Evolutionary conservation across 495 filamentous ascomycete genomes (phyloP), one percentile per base, ranked within the genome.

Genomic region (Tuber calosporum): DNA sequence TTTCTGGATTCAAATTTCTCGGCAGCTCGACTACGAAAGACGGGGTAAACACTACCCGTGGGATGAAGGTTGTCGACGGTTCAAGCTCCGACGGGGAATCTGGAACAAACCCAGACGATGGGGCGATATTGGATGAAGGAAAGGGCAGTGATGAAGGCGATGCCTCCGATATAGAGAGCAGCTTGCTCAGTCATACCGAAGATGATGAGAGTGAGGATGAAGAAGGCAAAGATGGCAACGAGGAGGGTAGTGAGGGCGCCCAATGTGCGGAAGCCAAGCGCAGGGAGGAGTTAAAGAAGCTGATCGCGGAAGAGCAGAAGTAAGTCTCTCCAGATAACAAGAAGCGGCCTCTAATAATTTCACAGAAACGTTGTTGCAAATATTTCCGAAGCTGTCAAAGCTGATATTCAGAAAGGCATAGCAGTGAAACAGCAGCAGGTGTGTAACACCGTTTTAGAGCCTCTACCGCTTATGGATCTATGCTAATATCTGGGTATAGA

Each of bases 391-490:
- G 90, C 92, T 13, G 91, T 89, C 53, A 88, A 90, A 80, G 87
- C 87, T 67, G 95, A 99, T 82, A 87, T 90, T 2, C 87, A 88
- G 17, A 98, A 98, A 84, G 95, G 95, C 36, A 84, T 84, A 73
- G 94, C 94, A 2, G 91, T 98, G 41, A 93, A 92, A 77, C 84
- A 87, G 69, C 95, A 99, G 82, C 87, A 92, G 38, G 76, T 62
- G 53, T 6, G 53, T 78, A 72, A 41, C 34, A 48, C 38, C 20
- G 13, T 62, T 69, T 15, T 20, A 17, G 40, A 69, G 37, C 37
- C 53, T n/a, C 22, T 20, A 2, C 26, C 67, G 58, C 42, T 36
- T 34, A 20, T 20, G 17, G 39, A 40, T 37, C 22, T 38, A 40
- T 74, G 15, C 37, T 78, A 43, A 77, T 15, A 13, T 48, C 42